These are phyloP conservation scores for Colletotrichum somersetense DNA, from an alignment of 2,329 filamentous ascomycete genomes.

Conservation along the genomic window DNA sequence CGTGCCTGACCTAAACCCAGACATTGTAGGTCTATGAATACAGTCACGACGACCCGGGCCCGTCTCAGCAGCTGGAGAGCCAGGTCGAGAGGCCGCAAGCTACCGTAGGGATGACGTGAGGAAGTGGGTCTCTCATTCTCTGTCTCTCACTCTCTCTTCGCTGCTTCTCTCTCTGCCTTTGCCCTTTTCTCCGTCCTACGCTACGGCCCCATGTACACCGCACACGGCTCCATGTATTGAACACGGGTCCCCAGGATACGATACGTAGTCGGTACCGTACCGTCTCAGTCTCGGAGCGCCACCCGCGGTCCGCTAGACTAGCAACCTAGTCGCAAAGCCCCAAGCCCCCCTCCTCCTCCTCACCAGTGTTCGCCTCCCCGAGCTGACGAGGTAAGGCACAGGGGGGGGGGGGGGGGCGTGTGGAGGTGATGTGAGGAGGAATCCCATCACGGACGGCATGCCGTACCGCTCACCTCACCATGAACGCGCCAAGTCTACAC, in stretches of 20 bases:
- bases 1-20: neutral
- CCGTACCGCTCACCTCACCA: slow-evolving; percentile 3
- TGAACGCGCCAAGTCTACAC: slow-evolving; percentile 6
- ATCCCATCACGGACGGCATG: slow-evolving; percentile 8
- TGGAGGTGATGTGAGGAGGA: slow-evolving; percentile 12
- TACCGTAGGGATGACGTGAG: slow-evolving; percentile 38
- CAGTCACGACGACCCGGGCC: slow-evolving; percentile 4
- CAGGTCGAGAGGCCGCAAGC: slow-evolving; percentile 9
- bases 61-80: neutral
- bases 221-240: neutral
- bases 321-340: neutral
- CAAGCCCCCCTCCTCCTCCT: neutral
- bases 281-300: slow-evolving; percentile 36
- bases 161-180: neutral
- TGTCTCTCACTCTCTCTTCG: neutral
- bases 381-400: neutral
- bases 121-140: slow-evolving; percentile 14
- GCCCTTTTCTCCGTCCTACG: slow-evolving; percentile 6
- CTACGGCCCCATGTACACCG: neutral
- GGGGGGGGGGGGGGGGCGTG: neutral
- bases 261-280: slow-evolving; percentile 15
- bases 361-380: slow-evolving; percentile 1
- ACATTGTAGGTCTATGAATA: too few species aligned
- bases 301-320: slow-evolving; percentile 34
- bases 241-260: slow-evolving; percentile 15